Percentiles rank a stretch among this genome's conserved stretches.
phyloP scores from a whole-genome alignment of 106 monocot species.

The Dendrobium chrysotoxum region DNA sequence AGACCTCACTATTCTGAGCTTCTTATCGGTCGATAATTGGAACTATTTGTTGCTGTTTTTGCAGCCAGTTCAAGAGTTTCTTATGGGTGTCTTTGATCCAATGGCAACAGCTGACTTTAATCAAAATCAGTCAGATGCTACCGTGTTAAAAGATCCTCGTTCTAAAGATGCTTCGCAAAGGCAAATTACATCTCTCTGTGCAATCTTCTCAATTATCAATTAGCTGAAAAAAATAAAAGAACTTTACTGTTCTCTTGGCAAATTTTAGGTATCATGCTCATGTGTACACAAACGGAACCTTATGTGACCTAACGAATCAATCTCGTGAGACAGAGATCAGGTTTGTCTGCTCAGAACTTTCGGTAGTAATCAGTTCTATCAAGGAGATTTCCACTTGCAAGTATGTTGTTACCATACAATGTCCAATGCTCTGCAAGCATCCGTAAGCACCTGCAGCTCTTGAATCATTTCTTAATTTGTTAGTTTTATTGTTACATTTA shows the following conservation, averaged over 20 bases:
- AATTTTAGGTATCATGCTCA: conserved; percentile 71
- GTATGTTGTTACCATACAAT: conserved; percentile 68
- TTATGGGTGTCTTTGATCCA: conserved; percentile 57
- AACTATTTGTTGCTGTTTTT: neutral
- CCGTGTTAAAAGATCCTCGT: conserved; percentile 68
- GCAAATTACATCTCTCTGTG: conserved; percentile 14
- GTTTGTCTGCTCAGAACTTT: conserved; percentile 68
- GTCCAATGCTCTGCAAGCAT: conserved; percentile 74
- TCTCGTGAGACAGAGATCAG: conserved; percentile 78
- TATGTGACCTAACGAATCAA: conserved; percentile 73
- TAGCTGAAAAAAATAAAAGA: neutral
- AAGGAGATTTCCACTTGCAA: conserved; percentile 95
- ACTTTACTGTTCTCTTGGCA: neutral
- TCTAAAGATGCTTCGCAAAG: conserved; percentile 79
- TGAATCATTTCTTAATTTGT: neutral
- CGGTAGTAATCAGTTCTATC: conserved; percentile 63
- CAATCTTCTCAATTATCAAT: neutral
- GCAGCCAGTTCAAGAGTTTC: conserved; percentile 71
- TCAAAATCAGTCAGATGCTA: conserved; percentile 53
- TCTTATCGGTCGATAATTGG: neutral
- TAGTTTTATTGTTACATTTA: neutral
- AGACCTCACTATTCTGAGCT: no score
- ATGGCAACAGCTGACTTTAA: conserved; percentile 53
- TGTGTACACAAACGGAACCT: conserved; percentile 75
- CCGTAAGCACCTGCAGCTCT: conserved; percentile 39